Base-by-base conservation (phyloP, 1,284 basidiomycete genomes). In the Xerocomus amazonicus region DNA sequence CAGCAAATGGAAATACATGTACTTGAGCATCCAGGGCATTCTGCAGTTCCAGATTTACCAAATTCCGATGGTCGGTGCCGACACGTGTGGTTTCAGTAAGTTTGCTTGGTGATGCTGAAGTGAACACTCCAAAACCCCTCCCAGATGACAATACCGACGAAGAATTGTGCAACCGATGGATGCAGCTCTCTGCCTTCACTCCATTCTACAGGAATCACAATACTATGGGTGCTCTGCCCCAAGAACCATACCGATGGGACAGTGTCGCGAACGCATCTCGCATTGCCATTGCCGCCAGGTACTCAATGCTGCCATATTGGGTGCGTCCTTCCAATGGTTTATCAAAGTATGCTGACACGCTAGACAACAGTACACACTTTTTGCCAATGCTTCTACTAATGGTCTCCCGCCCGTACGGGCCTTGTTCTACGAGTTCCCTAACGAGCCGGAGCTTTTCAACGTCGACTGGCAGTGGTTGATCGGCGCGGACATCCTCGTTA, bases 141-240 rank as follows among this genome's bases (percentile, higher is more conserved):
- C 55, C 54, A 80, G 80, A 76, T 53, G 78, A 73, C 0, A 90
- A 92, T 65, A 83, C 84, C 0, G 80, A 88, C 58, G 90, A 92
- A 64, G 86, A 90, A 62, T 75, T 92, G 8, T 89, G 87, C 65
- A 85, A 83, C 52, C 78, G 89, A 19, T 92, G 89, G 89, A 88
- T 87, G 83, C 80, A 84, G 60, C 73, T 91, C 10, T 75, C 83
- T 2, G 87, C 88, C 0, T 87, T 89, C 61, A 74, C 76, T n/a
- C 85, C 85, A 4, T 87, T 87, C 68, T 87, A 79, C 58, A 72
- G 84, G 33, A 87, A 87, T 58, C 86, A 88, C 59, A 88, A 89
- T 53, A 65, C 71, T 34, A 56, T 55, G 26, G 78, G 78, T 19
- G 81, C 83, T 7, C 73, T 86, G 27, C 70, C 79, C 9, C 87